Conservation (phyloP, 2,329 filamentous ascomycete species). For the Cladophialophora psammophila region DNA sequence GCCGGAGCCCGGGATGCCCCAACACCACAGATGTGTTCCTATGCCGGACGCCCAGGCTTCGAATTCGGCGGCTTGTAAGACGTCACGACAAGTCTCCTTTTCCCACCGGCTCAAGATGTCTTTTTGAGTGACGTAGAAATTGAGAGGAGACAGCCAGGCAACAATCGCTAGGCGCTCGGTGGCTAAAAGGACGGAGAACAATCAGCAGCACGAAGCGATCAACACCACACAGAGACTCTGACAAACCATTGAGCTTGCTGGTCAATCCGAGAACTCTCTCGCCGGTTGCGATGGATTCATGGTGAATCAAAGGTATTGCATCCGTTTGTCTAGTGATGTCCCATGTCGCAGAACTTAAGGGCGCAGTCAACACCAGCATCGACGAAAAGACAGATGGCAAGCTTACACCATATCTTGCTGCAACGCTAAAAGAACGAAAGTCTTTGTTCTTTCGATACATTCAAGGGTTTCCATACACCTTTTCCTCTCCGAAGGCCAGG, state of each 20-base stretch:
- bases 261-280: background rate
- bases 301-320: background rate
- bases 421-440: background rate
- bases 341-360: background rate
- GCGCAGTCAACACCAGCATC: background rate
- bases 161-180: background rate
- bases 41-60: background rate
- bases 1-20: background rate
- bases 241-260: background rate
- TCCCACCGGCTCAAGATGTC: background rate
- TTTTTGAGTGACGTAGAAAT: slow-evolving; percentile 1
- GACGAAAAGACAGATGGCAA: background rate
- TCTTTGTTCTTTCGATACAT: background rate
- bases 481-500: background rate
- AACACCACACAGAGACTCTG: background rate
- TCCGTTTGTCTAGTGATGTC: background rate
- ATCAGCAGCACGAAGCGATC: background rate
- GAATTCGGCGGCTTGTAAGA: slow-evolving; percentile 1
- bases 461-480: background rate
- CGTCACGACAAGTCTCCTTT: background rate
- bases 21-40: background rate
- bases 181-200: background rate
- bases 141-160: background rate
- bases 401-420: background rate
- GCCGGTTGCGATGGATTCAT: background rate